Conservation (phyloP, 1,284 basidiomycete species). For the Fomitopsis schrenkii region DNA sequence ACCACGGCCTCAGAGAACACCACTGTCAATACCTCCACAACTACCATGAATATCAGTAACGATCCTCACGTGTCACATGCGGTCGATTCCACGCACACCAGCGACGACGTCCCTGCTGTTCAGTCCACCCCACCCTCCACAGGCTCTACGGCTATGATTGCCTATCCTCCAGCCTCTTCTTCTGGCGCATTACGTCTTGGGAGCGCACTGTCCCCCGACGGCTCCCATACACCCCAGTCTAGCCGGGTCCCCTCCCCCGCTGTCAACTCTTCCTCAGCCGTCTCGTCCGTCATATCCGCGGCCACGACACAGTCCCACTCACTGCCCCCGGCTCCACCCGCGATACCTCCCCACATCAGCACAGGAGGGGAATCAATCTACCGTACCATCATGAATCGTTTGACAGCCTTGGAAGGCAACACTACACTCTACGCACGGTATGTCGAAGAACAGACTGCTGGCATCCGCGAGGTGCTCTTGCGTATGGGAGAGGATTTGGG, state of each 20-base stretch:
- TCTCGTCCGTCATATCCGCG: slow-evolving; percentile 5
- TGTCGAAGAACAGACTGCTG: slow-evolving; percentile 85
- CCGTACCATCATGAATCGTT: slow-evolving; percentile 91
- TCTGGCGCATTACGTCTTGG: not conserved
- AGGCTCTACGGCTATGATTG: slow-evolving; percentile 6
- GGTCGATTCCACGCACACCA: not conserved
- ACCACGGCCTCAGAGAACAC: no score
- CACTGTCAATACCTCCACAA: no score
- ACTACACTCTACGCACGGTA: slow-evolving; percentile 86
- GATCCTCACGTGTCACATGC: no score
- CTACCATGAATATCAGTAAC: no score
- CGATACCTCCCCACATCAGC: slow-evolving; percentile 8
- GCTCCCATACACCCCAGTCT: not conserved
- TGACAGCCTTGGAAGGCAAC: slow-evolving; percentile 84
- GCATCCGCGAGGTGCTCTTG: slow-evolving; percentile 73
- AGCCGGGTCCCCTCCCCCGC: not conserved
- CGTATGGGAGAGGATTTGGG: slow-evolving; percentile 83
- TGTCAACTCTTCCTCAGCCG: slow-evolving; percentile 10
- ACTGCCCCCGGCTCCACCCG: slow-evolving; percentile 4
- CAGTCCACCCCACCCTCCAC: not conserved
- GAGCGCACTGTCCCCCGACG: not conserved
- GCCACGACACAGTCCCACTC: slow-evolving; percentile 9
- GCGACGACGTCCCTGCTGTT: not conserved
- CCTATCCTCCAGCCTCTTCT: slow-evolving; percentile 2
- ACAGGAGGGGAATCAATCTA: slow-evolving; percentile 92